These are phyloP conservation scores for Balansia obtecta DNA, from an alignment of 2,329 filamentous ascomycete genomes.

Conservation along the genomic window DNA sequence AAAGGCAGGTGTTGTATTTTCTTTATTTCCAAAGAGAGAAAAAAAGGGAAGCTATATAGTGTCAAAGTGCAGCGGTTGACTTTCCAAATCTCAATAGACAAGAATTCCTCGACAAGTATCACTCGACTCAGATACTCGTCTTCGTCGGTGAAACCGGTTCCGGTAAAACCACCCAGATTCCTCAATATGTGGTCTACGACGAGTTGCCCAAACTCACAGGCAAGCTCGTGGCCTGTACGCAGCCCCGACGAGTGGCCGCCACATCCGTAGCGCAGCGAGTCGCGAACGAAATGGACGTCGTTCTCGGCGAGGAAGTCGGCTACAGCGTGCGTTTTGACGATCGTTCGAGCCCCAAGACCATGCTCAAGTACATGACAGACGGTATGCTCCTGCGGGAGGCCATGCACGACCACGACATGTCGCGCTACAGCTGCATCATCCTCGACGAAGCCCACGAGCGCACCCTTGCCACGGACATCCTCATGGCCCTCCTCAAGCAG, in stretches of 20 bases:
- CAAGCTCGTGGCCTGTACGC: slow-evolving; percentile 94
- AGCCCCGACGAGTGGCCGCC: slow-evolving; percentile 92
- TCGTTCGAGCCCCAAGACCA: slow-evolving; percentile 73
- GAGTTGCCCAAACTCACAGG: slow-evolving; percentile 76
- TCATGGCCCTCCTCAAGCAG: slow-evolving; percentile 94
- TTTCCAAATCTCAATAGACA: slow-evolving; percentile 36
- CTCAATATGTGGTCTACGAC: slow-evolving; percentile 95
- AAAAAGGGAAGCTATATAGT: background rate
- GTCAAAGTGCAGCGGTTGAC: background rate
- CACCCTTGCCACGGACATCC: slow-evolving; percentile 90
- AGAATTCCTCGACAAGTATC: slow-evolving; percentile 89
- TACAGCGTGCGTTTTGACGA: slow-evolving; percentile 99
- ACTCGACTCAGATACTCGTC: slow-evolving; percentile 88
- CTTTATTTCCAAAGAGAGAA: background rate
- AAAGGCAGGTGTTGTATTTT: slow-evolving; percentile 47
- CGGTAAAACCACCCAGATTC: slow-evolving; percentile 97
- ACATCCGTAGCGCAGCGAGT: slow-evolving; percentile 99
- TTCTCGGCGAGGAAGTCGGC: slow-evolving; percentile 85
- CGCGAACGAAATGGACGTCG: slow-evolving; percentile 89
- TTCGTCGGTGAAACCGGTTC: slow-evolving; percentile 99
- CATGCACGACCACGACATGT: slow-evolving; percentile 88
- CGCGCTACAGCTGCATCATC: slow-evolving; percentile 93
- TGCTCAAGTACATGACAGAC: slow-evolving; percentile 99
- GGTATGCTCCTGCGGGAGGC: slow-evolving; percentile 96
- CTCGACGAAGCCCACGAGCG: slow-evolving; percentile 97